These are phyloP conservation scores for Tricholoma flavovirens DNA, from an alignment of 768 basidiomycete species.

Conservation along the genomic window DNA sequence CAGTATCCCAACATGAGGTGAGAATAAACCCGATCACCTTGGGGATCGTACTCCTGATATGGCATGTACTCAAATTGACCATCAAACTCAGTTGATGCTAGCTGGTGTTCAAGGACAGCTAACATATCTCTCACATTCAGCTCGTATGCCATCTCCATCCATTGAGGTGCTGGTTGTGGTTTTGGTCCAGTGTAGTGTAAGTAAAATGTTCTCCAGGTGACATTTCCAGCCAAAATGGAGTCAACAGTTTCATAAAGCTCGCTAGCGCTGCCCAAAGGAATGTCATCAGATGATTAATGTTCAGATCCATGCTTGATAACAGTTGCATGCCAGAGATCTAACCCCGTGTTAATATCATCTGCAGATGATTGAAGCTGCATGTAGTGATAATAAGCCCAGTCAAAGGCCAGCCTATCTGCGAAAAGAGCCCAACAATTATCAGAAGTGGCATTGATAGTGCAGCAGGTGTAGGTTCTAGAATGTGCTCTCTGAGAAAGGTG, in stretches of 20 bases:
- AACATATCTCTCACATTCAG: background rate
- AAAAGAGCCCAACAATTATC: slow-evolving; percentile 8
- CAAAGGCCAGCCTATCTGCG: slow-evolving; percentile 3
- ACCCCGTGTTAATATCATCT: background rate
- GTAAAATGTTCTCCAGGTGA: slow-evolving; percentile 16
- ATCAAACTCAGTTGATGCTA: too few relatives aligned
- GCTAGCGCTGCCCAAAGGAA: slow-evolving; percentile 14
- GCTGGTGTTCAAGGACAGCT: background rate
- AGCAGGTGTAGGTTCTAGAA: background rate
- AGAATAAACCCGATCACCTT: too few relatives aligned
- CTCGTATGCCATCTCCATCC: slow-evolving; percentile 5
- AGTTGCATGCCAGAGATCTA: slow-evolving; percentile 7
- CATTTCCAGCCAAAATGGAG: slow-evolving; percentile 16
- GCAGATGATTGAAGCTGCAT: slow-evolving; percentile 6
- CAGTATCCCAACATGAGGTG: too few relatives aligned
- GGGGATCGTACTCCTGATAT: background rate
- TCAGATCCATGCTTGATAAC: slow-evolving; percentile 1
- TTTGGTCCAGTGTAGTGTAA: slow-evolving; percentile 19
- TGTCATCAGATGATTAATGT: background rate
- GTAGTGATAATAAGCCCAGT: slow-evolving; percentile 7
- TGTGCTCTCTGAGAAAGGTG: background rate
- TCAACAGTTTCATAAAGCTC: slow-evolving; percentile 22
- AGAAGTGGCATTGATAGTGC: background rate
- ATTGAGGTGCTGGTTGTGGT: background rate
- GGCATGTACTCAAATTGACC: too few relatives aligned